Base-by-base conservation (phyloP, 2,329 filamentous ascomycete genomes). In the Trichoderma afroharzianum region DNA sequence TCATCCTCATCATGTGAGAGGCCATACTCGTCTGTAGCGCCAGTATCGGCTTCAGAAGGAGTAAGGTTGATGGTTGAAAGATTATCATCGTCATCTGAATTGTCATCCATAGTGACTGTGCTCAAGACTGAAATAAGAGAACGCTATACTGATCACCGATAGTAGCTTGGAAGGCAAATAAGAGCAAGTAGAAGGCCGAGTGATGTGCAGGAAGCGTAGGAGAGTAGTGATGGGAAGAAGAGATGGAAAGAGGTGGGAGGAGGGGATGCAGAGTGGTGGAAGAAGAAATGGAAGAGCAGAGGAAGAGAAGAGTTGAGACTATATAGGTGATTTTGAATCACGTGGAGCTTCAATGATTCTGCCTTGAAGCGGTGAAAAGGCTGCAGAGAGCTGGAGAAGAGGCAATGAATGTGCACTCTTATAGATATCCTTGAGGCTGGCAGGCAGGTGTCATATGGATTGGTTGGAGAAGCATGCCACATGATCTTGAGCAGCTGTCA, bases 11-110 rank as follows among this genome's bases (percentile, higher is more conserved):
- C n/a, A 11, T 4, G 8, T 5, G 32, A 53, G 39, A 32, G 6
- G 21, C 12, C 39, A 57, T 71, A 32, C 39, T 30, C 30, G 24
- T 36, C 57, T 3, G 11, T 12, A 32, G 63, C 28, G 14, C 21
- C 9, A 8, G 28, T 33, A 11, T 21, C 7, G 18, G 33, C 39
- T 6, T 55, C 61, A 6, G 68, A 62, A 14, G 68, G 68, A 26
- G 68, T 72, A 3, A 72, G 71, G 8, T 72, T 24, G 18, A 72
- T 32, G 24, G n/a, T 61, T 2, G 57, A 47, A n/a, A 68, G 47
- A 18, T 72, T 21, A 24, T 50, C 47, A 3, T 53, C 47, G 21
- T 53, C 47, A 53, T 59, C n/a, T 11, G n/a, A 30, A 58, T 3
- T n/a, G 26, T 62, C 28, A 24, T 70, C 55, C 71, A 72, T 72